Base-by-base conservation (phyloP, 768 basidiomycete genomes). In the Mycena vitilis region DNA sequence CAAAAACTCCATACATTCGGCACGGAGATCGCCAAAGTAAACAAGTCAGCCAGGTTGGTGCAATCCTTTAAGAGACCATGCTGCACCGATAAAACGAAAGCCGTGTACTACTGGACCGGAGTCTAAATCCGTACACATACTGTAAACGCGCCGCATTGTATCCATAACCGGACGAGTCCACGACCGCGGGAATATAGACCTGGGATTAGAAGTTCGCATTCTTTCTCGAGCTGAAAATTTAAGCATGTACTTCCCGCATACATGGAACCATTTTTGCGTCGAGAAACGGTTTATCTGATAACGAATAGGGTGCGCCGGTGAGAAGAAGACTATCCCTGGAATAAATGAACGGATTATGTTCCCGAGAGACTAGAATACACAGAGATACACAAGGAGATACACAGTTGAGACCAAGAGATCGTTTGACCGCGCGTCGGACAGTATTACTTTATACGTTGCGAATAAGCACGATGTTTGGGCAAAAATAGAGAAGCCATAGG, bases 401-500 rank as follows among this genome's bases (percentile, higher is more conserved):
- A 65, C 38, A 65, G 52, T 49, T 55, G 63, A 53, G 42, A 20
- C 49, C 54, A 40, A 10, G 8, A 58, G 56, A 52, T 49, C 20
- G 20, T 37, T 23, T 20, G 49, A 53, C 52, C 30, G 48, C 30
- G 30, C 30, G 30, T 30, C 5, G 5, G 30, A 30, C 44, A 38
- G 12, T 12, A 44, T 65, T 53, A 69, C 22, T 61, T 69, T 51
- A 38, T 58, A 18, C 68, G 68, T 55, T 69, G 68, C n/a, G 68
- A 69, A 40, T 69, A 53, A 47, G 66, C 65, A 15, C 12, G 69
- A 53, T 48, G 75, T 60, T 69, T 69, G 8, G 68, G 68, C 48
- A 69, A 25, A 36, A 69, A 69, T 63, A 86, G 75, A 73, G 80
- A 79, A 58, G 81, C 79, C 87, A 88, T 88, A 25, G 88, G 89